Conservation (phyloP, 495 filamentous ascomycete species). For the Cercophora newfieldiana region DNA sequence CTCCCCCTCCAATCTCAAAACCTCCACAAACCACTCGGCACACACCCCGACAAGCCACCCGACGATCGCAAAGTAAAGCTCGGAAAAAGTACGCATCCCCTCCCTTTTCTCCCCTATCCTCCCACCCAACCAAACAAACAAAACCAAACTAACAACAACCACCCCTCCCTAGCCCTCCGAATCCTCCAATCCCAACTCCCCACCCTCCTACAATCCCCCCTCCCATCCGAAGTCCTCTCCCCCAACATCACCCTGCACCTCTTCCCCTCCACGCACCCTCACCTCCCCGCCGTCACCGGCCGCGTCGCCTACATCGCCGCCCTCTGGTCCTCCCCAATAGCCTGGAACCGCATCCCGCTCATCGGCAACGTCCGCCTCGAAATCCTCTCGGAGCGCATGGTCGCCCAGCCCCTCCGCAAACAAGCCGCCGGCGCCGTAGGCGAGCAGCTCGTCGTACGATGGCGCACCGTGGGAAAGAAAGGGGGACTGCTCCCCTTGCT, state of each 20-base stretch:
- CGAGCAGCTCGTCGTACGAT: slow-evolving; percentile 83
- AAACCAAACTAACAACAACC: too few species aligned
- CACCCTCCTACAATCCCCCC: slow-evolving; percentile 75
- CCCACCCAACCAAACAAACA: slow-evolving; percentile 1
- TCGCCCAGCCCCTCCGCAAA: slow-evolving; percentile 42
- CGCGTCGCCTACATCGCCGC: slow-evolving; percentile 89
- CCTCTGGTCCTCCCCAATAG: slow-evolving; percentile 90
- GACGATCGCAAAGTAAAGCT: slow-evolving; percentile 80
- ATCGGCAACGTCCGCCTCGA: slow-evolving; percentile 85
- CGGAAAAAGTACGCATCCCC: slow-evolving; percentile 69
- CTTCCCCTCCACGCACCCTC: slow-evolving; percentile 94
- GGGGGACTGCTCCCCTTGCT: slow-evolving; percentile 18
- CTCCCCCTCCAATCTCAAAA: slow-evolving; percentile 24
- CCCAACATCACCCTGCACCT: slow-evolving; percentile 90
- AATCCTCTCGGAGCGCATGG: slow-evolving; percentile 85
- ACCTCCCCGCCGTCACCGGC: slow-evolving; percentile 88
- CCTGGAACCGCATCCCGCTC: slow-evolving; percentile 89
- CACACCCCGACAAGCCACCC: slow-evolving; percentile 46
- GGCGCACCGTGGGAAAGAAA: slow-evolving; percentile 61
- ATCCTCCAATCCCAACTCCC: slow-evolving; percentile 85
- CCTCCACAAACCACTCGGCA: not conserved
- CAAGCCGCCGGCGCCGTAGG: slow-evolving; percentile 47
- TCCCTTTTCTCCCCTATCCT: not conserved
- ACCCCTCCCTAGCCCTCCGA: slow-evolving; percentile 64
- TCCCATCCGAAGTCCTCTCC: slow-evolving; percentile 83